Conservation (phyloP, 345 rosid genomes). For the Jatropha curcas region DNA sequence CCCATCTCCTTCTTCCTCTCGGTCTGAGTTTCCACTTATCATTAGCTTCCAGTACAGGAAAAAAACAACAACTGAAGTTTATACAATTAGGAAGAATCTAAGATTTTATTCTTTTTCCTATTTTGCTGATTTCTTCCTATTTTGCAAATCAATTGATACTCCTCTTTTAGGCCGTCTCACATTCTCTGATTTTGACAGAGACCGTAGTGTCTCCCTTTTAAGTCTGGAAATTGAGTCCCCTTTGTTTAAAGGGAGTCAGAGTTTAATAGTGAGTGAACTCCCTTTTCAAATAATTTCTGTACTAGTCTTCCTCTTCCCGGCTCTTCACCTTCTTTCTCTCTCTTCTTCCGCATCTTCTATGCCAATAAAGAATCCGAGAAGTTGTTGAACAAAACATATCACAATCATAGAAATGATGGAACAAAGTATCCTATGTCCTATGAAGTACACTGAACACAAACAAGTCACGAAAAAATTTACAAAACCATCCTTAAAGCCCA, state of each 20-base stretch:
- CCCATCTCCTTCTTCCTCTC: not conserved
- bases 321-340: not conserved
- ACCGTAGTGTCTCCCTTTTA: not conserved
- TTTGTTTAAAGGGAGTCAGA: not conserved
- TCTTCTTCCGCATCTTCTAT: conserved; percentile 16
- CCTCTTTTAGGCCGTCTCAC: not conserved
- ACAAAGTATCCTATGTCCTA: conserved; percentile 49
- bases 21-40: no score
- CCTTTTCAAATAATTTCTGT: not conserved
- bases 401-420: conserved; percentile 29
- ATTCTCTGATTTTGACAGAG: not conserved
- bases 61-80: no score
- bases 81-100: no score
- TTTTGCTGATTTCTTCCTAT: not conserved
- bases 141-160: not conserved
- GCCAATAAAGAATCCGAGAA: conserved; percentile 17
- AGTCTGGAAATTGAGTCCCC: not conserved
- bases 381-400: not conserved
- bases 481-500: conserved; percentile 28
- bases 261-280: not conserved
- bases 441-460: conserved; percentile 69
- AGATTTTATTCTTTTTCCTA: not conserved
- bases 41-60: not conserved
- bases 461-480: conserved; percentile 47
- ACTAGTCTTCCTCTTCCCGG: conserved; percentile 27